phyloP scores from a whole-genome alignment of 2,329 filamentous ascomycete genomes.

The Stachybotrys chartarum region DNA sequence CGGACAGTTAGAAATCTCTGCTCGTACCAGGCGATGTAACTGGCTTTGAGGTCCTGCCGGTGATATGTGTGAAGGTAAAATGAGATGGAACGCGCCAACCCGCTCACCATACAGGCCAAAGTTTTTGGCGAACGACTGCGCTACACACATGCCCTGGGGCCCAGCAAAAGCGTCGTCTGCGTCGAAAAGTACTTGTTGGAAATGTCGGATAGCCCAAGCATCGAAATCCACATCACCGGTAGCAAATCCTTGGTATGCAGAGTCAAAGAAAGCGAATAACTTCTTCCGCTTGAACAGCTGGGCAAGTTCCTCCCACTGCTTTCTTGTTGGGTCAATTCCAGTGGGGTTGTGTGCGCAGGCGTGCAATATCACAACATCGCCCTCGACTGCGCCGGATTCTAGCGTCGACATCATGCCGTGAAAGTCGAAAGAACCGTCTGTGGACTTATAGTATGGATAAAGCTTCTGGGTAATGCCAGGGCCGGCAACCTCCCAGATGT shows the following conservation, averaged over 20 bases:
- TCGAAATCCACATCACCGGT: conserved; percentile 24
- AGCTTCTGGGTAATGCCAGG: conserved; percentile 9
- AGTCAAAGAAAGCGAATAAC: conserved; percentile 27
- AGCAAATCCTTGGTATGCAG: conserved; percentile 30
- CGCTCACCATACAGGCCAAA: conserved; percentile 29
- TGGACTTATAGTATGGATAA: conserved; percentile 24
- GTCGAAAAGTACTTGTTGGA: conserved; percentile 2
- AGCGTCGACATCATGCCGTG: conserved; percentile 17
- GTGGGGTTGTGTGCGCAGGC: conserved; percentile 32
- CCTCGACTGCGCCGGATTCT: conserved; percentile 11
- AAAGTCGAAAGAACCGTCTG: conserved; percentile 18
- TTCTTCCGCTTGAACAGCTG: conserved; percentile 17
- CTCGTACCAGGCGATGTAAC: conserved; percentile 2
- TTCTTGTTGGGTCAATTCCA: conserved; percentile 22
- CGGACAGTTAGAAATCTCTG: conserved; percentile 4
- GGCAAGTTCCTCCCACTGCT: conserved; percentile 25
- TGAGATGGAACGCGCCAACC: conserved; percentile 16
- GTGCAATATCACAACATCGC: conserved; percentile 27
- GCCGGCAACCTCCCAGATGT: conserved; percentile 19
- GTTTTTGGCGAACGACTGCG: conserved; percentile 28
- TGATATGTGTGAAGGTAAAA: background rate
- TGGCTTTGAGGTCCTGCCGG: background rate
- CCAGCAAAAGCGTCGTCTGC: conserved; percentile 4
- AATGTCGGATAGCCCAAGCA: conserved; percentile 25
- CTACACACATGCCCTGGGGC: conserved; percentile 16